Percentiles rank a stretch among this genome's conserved stretches.
Conservation (phyloP, 2,329 filamentous ascomycete species). For the Cladosporium sphaerospermum region DNA sequence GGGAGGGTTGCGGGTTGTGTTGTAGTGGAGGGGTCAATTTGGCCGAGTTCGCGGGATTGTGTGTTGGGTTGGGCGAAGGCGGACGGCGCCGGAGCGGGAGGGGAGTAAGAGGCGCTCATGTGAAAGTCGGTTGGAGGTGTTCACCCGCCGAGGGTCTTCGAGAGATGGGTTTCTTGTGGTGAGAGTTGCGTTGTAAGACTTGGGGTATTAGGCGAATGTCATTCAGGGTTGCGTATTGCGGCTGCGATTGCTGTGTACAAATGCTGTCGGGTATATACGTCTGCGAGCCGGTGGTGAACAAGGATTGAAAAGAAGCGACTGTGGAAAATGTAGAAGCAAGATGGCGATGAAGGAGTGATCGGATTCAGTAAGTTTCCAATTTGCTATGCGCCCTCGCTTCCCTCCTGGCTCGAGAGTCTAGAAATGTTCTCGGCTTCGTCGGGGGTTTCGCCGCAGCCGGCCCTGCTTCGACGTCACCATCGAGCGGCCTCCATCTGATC, state of each 20-base stretch:
- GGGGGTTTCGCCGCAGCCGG: constrained; percentile 1
- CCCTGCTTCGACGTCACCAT: neutral
- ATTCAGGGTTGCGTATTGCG: too few species aligned
- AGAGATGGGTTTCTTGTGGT: neutral
- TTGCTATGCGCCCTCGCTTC: neutral
- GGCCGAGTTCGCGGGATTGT: constrained; percentile 24
- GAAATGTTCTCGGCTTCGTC: neutral
- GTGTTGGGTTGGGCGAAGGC: constrained; percentile 15
- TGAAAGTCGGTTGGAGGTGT: neutral
- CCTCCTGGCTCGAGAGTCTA: neutral
- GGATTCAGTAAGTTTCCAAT: neutral
- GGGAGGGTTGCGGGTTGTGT: constrained; percentile 13
- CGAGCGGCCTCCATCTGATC: neutral
- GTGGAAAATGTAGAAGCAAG: neutral
- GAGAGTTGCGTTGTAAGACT: too few species aligned
- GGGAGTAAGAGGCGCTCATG: neutral
- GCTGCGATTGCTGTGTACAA: too few species aligned
- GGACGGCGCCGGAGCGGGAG: neutral
- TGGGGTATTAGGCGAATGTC: too few species aligned
- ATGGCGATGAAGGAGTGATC: neutral
- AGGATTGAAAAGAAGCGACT: neutral
- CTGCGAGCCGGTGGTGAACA: too few species aligned
- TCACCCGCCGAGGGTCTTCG: neutral
- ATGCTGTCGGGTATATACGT: too few species aligned
- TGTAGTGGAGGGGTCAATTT: constrained; percentile 26